These are phyloP conservation scores for Daldinia sp. DNA, from an alignment of 2,329 filamentous ascomycete genomes.

Conservation along the genomic window DNA sequence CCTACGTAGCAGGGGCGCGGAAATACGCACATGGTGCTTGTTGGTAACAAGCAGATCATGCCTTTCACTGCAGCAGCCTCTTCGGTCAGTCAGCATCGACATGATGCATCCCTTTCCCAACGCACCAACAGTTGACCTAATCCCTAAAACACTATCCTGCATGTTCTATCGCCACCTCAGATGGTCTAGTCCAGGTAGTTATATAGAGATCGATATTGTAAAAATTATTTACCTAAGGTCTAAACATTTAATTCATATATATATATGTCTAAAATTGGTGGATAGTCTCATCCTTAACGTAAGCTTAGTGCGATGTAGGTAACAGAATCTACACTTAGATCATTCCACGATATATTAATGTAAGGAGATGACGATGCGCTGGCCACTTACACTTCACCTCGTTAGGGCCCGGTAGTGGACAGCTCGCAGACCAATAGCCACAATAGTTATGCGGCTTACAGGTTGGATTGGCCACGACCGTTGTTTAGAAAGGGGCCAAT, in stretches of 20 bases:
- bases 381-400: conserved; percentile 18
- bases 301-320: conserved; percentile 9
- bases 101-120: conserved; percentile 29
- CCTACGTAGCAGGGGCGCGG: conserved; percentile 31
- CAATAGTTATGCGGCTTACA: conserved; percentile 32
- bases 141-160: conserved; percentile 1
- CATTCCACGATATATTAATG: conserved; percentile 4
- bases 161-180: background rate
- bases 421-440: conserved; percentile 27
- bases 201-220: conserved; percentile 1
- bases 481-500: conserved; percentile 29
- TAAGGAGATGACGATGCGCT: conserved; percentile 1
- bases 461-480: conserved; percentile 32
- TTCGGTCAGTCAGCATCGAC: conserved; percentile 33
- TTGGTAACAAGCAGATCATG: conserved; percentile 24
- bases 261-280: conserved; percentile 4
- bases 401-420: conserved; percentile 19
- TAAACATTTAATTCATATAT: background rate
- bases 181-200: background rate
- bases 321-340: conserved; percentile 1
- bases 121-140: conserved; percentile 36
- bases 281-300: conserved; percentile 14
- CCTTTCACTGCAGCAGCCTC: conserved; percentile 14
- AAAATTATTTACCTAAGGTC: background rate
- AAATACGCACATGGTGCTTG: conserved; percentile 21